These are phyloP conservation scores for Fusarium nodosum DNA, from an alignment of 2,329 filamentous ascomycete genomes.

Conservation along the genomic window DNA sequence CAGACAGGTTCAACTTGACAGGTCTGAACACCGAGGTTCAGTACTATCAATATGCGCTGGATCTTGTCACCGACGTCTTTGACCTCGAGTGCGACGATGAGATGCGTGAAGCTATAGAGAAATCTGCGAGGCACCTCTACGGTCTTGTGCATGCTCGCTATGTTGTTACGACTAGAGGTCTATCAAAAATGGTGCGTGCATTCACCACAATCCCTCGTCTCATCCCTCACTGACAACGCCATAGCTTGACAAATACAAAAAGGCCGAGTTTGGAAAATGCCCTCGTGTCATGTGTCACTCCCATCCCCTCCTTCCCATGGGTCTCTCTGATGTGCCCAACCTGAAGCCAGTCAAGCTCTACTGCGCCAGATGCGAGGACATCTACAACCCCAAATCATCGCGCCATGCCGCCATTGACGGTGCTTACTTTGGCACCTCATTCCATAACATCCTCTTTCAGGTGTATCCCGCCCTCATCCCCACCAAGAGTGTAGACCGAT, in stretches of 20 bases:
- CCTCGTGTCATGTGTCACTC: slow-evolving; percentile 95
- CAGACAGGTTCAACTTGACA: slow-evolving; percentile 97
- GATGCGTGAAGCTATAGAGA: slow-evolving; percentile 97
- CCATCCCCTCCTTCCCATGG: slow-evolving; percentile 94
- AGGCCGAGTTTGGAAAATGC: slow-evolving; percentile 97
- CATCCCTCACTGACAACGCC: slow-evolving; percentile 6
- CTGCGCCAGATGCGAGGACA: slow-evolving; percentile 96
- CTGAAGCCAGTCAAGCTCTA: slow-evolving; percentile 95
- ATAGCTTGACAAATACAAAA: slow-evolving; percentile 98
- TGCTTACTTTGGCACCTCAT: slow-evolving; percentile 97
- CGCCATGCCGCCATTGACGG: slow-evolving; percentile 96
- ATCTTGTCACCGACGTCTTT: slow-evolving; percentile 97
- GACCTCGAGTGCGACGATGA: slow-evolving; percentile 99
- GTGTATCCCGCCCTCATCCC: slow-evolving; percentile 94
- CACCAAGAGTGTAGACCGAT: slow-evolving; percentile 85
- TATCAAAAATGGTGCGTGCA: slow-evolving; percentile 88
- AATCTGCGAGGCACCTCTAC: slow-evolving; percentile 94
- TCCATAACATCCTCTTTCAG: slow-evolving; percentile 99
- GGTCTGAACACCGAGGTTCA: slow-evolving; percentile 97
- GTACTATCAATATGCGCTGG: slow-evolving; percentile 98
- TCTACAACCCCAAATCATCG: slow-evolving; percentile 98
- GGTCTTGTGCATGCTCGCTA: slow-evolving; percentile 96
- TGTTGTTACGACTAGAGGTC: slow-evolving; percentile 92
- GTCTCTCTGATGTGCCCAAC: slow-evolving; percentile 89
- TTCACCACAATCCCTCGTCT: not conserved